Evolutionary conservation across 2,329 filamentous ascomycete genomes (phyloP).

Genomic region (Xylaria hypoxylon): DNA sequence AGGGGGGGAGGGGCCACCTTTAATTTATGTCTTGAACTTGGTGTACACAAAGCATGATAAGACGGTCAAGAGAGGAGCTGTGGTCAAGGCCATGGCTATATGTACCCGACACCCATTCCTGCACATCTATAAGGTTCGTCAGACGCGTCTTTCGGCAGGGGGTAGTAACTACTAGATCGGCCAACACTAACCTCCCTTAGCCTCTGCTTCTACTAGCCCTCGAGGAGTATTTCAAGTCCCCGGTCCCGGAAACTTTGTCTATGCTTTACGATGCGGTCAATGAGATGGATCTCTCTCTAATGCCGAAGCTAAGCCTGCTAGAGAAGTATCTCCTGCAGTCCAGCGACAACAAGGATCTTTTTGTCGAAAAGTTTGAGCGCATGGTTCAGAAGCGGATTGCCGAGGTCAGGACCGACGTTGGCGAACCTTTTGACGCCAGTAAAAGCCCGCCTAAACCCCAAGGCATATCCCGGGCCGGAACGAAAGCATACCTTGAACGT

Average conservation of each 20-base stretch:
- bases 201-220: slow-evolving; percentile 89
- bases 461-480: slow-evolving; percentile 69
- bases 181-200: slow-evolving; percentile 57
- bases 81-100: slow-evolving; percentile 99
- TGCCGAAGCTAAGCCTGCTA: slow-evolving; percentile 85
- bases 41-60: slow-evolving; percentile 99
- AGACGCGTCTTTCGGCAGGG: slow-evolving; percentile 27
- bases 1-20: slow-evolving; percentile 82
- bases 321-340: slow-evolving; percentile 89
- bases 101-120: slow-evolving; percentile 97
- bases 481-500: slow-evolving; percentile 72
- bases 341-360: slow-evolving; percentile 94
- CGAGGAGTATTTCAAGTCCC: slow-evolving; percentile 96
- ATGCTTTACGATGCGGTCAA: slow-evolving; percentile 94
- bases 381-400: slow-evolving; percentile 87
- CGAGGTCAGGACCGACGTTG: slow-evolving; percentile 66
- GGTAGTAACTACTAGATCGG: neutral
- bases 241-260: slow-evolving; percentile 86
- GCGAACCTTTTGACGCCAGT: slow-evolving; percentile 60
- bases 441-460: slow-evolving; percentile 60
- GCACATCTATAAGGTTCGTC: slow-evolving; percentile 92
- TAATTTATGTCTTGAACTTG: slow-evolving; percentile 96
- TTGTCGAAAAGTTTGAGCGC: slow-evolving; percentile 95
- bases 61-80: slow-evolving; percentile 88
- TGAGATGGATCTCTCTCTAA: slow-evolving; percentile 93